Percentiles rank a stretch among this genome's conserved stretches.
These are phyloP conservation scores for Saturnispora diversa DNA, from an alignment of 805 yeast species.

Conservation along the genomic window DNA sequence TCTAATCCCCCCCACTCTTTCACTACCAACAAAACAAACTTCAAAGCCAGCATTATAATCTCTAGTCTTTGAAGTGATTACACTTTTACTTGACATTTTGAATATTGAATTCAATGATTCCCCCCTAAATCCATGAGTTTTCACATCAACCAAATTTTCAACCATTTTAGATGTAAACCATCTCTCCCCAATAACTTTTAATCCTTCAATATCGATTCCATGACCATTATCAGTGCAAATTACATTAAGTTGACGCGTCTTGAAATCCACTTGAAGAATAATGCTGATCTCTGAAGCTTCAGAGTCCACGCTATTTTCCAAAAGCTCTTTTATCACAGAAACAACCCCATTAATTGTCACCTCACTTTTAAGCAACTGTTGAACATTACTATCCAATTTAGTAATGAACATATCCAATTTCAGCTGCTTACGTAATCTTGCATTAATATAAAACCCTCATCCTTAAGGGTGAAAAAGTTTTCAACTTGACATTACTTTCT, in stretches of 20 bases:
- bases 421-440: constrained; percentile 3
- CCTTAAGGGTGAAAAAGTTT: neutral
- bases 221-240: constrained; percentile 60
- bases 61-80: constrained; percentile 38
- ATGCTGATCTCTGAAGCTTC: constrained; percentile 34
- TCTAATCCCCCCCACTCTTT: constrained; percentile 3
- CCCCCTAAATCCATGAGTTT: constrained; percentile 65
- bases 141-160: constrained; percentile 31
- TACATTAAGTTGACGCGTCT: constrained; percentile 24
- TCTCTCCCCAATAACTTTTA: constrained; percentile 38
- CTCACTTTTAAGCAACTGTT: constrained; percentile 22
- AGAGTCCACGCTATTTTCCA: constrained; percentile 52
- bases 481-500: neutral
- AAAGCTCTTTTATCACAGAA: constrained; percentile 40
- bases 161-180: constrained; percentile 48
- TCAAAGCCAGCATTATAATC: constrained; percentile 27
- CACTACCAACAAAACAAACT: constrained; percentile 17
- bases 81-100: constrained; percentile 36
- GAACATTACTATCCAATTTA: neutral
- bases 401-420: constrained; percentile 7
- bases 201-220: constrained; percentile 50
- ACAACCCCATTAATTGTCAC: constrained; percentile 29
- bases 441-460: constrained; percentile 4
- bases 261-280: constrained; percentile 16
- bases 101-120: constrained; percentile 55